Percentiles rank a stretch among this genome's conserved stretches.
phyloP scores from a whole-genome alignment of 768 basidiomycete species.

The Hypholoma fasciculare region DNA sequence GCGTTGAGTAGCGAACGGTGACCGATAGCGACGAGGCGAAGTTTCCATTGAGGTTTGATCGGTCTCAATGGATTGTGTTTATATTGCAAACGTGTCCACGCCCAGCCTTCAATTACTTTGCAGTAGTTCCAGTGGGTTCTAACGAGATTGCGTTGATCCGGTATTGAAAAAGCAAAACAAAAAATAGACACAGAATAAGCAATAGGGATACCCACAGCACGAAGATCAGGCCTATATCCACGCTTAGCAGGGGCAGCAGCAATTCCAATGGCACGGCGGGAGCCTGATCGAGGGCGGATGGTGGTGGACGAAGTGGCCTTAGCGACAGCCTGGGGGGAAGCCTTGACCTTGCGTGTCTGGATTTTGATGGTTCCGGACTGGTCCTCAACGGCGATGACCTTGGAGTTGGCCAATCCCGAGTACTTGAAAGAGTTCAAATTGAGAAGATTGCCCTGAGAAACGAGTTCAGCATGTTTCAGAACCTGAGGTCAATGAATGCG shows the following conservation, averaged over 20 bases:
- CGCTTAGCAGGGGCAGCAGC: slow-evolving; percentile 58
- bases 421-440: slow-evolving; percentile 92
- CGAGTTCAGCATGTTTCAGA: slow-evolving; percentile 11
- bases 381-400: slow-evolving; percentile 69
- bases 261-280: slow-evolving; percentile 69
- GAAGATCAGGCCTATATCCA: slow-evolving; percentile 79
- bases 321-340: slow-evolving; percentile 50
- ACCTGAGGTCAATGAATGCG: not conserved
- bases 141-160: slow-evolving; percentile 71
- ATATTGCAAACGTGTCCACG: slow-evolving; percentile 94
- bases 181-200: slow-evolving; percentile 12
- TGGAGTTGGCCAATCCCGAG: slow-evolving; percentile 85
- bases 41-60: slow-evolving; percentile 62
- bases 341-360: slow-evolving; percentile 64
- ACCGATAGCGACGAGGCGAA: slow-evolving; percentile 81
- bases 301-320: slow-evolving; percentile 45
- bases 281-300: slow-evolving; percentile 69
- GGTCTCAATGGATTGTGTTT: slow-evolving; percentile 46
- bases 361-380: slow-evolving; percentile 58
- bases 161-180: slow-evolving; percentile 11
- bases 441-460: slow-evolving; percentile 73
- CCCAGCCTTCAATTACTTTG: slow-evolving; percentile 77
- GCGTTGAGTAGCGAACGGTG: slow-evolving; percentile 61
- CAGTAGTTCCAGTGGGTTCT: slow-evolving; percentile 84
- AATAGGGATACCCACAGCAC: slow-evolving; percentile 52